Percentiles rank a stretch among this genome's conserved stretches.
Evolutionary conservation across 768 basidiomycete genomes (phyloP).

Genomic region (Baorangia bicolor): DNA sequence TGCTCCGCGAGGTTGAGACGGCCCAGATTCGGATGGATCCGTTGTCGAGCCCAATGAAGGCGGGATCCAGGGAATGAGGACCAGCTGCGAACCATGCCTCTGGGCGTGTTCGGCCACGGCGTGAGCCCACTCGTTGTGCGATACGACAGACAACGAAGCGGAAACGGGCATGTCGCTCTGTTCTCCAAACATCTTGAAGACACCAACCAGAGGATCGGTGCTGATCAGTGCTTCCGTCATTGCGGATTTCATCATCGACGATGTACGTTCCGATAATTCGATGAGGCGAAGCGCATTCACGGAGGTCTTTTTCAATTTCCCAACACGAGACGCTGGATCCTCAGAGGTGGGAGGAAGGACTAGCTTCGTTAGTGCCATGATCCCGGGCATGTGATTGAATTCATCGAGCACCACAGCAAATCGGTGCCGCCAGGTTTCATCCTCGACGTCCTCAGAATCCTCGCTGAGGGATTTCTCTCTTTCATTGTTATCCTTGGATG

Average conservation of each 20-base stretch:
- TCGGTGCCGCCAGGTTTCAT: slow-evolving; percentile 32
- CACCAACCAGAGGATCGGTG: slow-evolving; percentile 68
- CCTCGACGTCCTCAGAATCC: neutral
- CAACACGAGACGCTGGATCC: neutral
- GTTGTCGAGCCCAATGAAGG: slow-evolving; percentile 36
- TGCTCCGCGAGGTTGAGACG: slow-evolving; percentile 12
- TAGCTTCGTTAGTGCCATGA: slow-evolving; percentile 88
- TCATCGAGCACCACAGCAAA: slow-evolving; percentile 91
- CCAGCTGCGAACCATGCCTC: slow-evolving; percentile 61
- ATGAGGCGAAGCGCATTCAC: slow-evolving; percentile 85
- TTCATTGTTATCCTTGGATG: neutral
- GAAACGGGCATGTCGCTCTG: slow-evolving; percentile 66
- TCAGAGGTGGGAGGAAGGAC: slow-evolving; percentile 45
- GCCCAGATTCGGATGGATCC: slow-evolving; percentile 29
- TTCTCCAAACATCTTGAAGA: slow-evolving; percentile 76
- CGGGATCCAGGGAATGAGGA: slow-evolving; percentile 81
- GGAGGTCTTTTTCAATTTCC: neutral
- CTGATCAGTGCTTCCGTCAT: slow-evolving; percentile 67
- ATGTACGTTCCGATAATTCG: slow-evolving; percentile 86
- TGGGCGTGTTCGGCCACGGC: slow-evolving; percentile 61
- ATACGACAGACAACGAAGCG: slow-evolving; percentile 72
- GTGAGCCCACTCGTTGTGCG: slow-evolving; percentile 67
- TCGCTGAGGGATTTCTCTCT: neutral
- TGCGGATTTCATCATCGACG: slow-evolving; percentile 80
- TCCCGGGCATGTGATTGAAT: slow-evolving; percentile 81